Base-by-base conservation (phyloP, 2,329 filamentous ascomycete species). In the Aspergillus transmontanensis region DNA sequence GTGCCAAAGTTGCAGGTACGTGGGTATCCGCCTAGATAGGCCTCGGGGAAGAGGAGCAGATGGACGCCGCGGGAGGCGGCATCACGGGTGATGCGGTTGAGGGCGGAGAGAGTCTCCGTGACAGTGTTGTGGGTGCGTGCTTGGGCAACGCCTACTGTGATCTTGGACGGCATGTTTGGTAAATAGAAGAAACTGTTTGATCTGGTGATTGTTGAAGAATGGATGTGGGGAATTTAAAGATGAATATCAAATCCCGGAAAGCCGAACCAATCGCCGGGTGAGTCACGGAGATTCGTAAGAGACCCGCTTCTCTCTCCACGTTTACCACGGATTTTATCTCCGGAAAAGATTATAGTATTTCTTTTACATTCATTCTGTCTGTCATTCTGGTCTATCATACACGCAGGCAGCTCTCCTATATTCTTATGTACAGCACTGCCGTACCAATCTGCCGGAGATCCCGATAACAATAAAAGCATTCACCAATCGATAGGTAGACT, bases 21-120 rank as follows among this genome's bases (percentile, higher is more conserved):
- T 21, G 94, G 94, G 75, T 97, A 97, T 1, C 94, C 94, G 54
- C 94, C 94, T 1, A 97, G 85, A 74, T 93, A 97, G 26, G 94
- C 94, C 81, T 98, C 94, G 0, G 94, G 94, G 65, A 97, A 94
- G 58, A 97, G 87, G 32, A 97, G 84, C 57, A 97, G 84, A 75
- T 95, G 81, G 19, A 87, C 82, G 55, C 81, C 81, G 48, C 81
- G 76, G 14, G 75, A 83, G 45, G 89, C 86, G n/a, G 93, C 93
- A 41, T 83, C 79, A 28, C 79, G 80, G 39, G 90, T 89, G 16
- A 90, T 87, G 12, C 76, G 69, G 71, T 88, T 84, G 57, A 97
- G 85, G 41, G 89, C 85, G 7, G 78, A 72, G 60, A 97, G 85
- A 1, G 93, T 96, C 39, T 85, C 80, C 28, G 79, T 30, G 19